Conservation (phyloP, 164 flowering plant genomes). For the Chimonanthus salicifolius region DNA sequence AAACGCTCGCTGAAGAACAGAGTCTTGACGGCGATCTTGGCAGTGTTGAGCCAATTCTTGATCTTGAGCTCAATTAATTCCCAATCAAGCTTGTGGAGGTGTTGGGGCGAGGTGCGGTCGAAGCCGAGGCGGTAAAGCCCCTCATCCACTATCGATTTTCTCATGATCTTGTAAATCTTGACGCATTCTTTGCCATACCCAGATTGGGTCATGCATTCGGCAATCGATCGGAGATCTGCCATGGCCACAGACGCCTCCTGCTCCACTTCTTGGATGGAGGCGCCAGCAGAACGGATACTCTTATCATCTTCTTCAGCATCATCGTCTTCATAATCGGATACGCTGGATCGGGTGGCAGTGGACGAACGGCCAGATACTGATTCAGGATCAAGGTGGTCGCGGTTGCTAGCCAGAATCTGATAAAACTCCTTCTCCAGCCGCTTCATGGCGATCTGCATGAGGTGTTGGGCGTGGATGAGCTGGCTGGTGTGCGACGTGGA, state of each 20-base stretch:
- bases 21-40: constrained; percentile 42
- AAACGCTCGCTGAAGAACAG: constrained; percentile 60
- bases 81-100: constrained; percentile 53
- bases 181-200: constrained; percentile 68
- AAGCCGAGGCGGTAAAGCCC: constrained; percentile 51
- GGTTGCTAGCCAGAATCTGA: constrained; percentile 51
- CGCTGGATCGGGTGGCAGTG: constrained; percentile 28
- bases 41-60: constrained; percentile 49
- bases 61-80: constrained; percentile 41
- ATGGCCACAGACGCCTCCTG: constrained; percentile 31
- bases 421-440: constrained; percentile 64
- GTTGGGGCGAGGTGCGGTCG: constrained; percentile 22
- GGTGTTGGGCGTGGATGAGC: constrained; percentile 37
- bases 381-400: constrained; percentile 60
- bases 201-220: constrained; percentile 64
- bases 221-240: constrained; percentile 46
- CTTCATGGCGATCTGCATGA: constrained; percentile 65
- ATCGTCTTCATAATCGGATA: background rate
- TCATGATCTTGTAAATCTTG: constrained; percentile 38
- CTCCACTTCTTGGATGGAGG: constrained; percentile 32
- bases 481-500: constrained; percentile 20
- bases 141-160: constrained; percentile 69
- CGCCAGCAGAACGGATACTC: constrained; percentile 2
- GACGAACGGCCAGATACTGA: constrained; percentile 34
- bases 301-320: constrained; percentile 24